phyloP scores from a whole-genome alignment of 768 basidiomycete species.

The Rhizopogon vesiculosus region DNA sequence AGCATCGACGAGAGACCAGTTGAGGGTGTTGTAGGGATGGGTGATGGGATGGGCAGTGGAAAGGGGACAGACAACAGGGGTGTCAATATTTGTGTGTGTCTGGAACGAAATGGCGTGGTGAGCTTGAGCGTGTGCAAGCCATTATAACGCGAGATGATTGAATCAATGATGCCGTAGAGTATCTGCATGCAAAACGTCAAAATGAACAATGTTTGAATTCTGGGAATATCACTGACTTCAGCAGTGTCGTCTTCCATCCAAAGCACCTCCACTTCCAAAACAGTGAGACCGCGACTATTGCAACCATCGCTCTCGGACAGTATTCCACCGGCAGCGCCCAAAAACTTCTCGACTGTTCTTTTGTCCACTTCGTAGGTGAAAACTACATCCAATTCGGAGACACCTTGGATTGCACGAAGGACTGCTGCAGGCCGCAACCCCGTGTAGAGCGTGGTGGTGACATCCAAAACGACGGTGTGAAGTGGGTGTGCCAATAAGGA shows the following conservation, averaged over 20 bases:
- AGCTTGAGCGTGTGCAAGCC: slow-evolving; percentile 24
- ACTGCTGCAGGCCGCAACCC: slow-evolving; percentile 23
- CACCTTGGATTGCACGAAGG: slow-evolving; percentile 21
- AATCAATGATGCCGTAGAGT: slow-evolving; percentile 23
- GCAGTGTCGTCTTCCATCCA: slow-evolving; percentile 24
- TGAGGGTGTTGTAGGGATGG: not conserved
- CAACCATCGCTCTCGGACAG: slow-evolving; percentile 8
- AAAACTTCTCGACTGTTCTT: slow-evolving; percentile 27
- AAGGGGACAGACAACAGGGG: slow-evolving; percentile 1
- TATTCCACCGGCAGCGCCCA: slow-evolving; percentile 19
- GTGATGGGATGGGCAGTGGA: slow-evolving; percentile 6
- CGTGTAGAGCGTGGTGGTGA: slow-evolving; percentile 23
- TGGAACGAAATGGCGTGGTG: slow-evolving; percentile 26
- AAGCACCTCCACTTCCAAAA: slow-evolving; percentile 22
- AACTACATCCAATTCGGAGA: slow-evolving; percentile 23
- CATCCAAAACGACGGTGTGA: slow-evolving; percentile 16
- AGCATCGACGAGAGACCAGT: not conserved
- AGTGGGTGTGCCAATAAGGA: slow-evolving; percentile 13
- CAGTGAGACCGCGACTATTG: slow-evolving; percentile 10
- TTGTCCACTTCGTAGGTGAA: slow-evolving; percentile 28
- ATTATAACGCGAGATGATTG: slow-evolving; percentile 27
- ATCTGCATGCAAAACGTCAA: slow-evolving; percentile 12
- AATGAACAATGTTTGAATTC: not conserved
- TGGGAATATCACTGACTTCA: slow-evolving; percentile 15
- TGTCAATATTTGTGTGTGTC: slow-evolving; percentile 10